These are phyloP conservation scores for Thinopyrum elongatum DNA, from an alignment of 176 grass and related monocot genomes.

Conservation along the genomic window DNA sequence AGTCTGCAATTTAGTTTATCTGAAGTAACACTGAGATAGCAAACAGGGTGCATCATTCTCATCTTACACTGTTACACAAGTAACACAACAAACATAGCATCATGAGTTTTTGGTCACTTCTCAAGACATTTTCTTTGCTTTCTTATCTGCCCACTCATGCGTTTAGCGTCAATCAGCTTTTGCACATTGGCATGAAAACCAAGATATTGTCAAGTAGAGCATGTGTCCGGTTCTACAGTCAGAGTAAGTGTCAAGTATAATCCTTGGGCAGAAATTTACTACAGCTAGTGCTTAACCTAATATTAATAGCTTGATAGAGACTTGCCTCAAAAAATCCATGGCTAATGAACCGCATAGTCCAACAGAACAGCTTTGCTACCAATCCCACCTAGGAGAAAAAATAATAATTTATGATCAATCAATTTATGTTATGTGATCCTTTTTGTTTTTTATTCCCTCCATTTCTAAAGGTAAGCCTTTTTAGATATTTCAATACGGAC, in stretches of 20 bases:
- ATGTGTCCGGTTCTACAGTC: constrained; percentile 65
- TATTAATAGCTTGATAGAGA: neutral
- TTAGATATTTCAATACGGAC: no score
- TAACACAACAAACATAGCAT: neutral
- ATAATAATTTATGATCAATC: neutral
- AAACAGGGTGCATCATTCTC: neutral
- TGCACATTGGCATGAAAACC: constrained; percentile 66
- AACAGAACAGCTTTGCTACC: constrained; percentile 79
- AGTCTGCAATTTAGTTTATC: neutral
- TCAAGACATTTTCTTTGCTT: constrained; percentile 63
- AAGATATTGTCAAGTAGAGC: constrained; percentile 91
- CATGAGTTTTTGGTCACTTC: neutral
- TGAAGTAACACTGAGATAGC: neutral
- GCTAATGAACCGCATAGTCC: no score
- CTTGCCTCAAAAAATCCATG: constrained; percentile 88
- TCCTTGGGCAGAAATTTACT: neutral
- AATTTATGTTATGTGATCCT: neutral
- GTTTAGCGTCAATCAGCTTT: constrained; percentile 51
- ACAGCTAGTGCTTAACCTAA: neutral
- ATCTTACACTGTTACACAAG: neutral
- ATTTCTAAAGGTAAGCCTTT: no score
- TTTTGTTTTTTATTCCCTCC: no score
- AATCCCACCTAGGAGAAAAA: constrained; percentile 56
- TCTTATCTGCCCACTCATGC: constrained; percentile 70
- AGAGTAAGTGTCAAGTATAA: neutral